Percentiles rank a stretch among this genome's conserved stretches.
Conservation (phyloP, 305 asterid genomes). For the Fraxinus nigra region DNA sequence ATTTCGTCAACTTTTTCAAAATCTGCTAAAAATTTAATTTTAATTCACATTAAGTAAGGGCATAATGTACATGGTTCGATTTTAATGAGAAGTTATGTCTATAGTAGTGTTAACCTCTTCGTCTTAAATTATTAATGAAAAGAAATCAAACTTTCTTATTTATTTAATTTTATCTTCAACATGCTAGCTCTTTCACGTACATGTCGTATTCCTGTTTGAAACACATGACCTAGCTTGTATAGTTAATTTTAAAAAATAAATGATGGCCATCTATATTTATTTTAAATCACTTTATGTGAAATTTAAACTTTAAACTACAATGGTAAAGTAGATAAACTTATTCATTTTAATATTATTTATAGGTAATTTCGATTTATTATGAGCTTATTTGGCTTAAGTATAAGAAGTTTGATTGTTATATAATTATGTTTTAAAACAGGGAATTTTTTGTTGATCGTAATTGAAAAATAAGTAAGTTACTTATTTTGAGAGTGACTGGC, state of each 20-base stretch:
- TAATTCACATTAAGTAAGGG: no score
- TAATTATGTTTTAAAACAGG: not conserved
- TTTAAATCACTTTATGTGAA: not conserved
- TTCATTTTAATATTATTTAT: no score
- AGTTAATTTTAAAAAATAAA: not conserved
- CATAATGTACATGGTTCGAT: not conserved
- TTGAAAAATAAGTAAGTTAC: not conserved
- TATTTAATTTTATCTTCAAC: not conserved
- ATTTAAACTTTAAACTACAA: not conserved
- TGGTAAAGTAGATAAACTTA: not conserved
- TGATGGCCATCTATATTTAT: no score
- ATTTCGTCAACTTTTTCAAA: not conserved
- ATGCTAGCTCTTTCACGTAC: not conserved
- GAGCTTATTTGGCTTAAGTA: not conserved
- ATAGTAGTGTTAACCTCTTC: not conserved
- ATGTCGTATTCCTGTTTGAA: not conserved
- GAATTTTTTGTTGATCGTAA: not conserved
- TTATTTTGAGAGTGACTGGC: not conserved
- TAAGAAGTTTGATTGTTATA: not conserved
- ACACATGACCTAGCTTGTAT: not conserved
- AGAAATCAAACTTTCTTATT: not conserved
- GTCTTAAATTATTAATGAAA: not conserved
- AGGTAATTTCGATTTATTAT: not conserved
- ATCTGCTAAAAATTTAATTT: not conserved
- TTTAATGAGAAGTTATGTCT: not conserved